phyloP scores from a whole-genome alignment of 768 basidiomycete species.

The Collybia sp. region DNA sequence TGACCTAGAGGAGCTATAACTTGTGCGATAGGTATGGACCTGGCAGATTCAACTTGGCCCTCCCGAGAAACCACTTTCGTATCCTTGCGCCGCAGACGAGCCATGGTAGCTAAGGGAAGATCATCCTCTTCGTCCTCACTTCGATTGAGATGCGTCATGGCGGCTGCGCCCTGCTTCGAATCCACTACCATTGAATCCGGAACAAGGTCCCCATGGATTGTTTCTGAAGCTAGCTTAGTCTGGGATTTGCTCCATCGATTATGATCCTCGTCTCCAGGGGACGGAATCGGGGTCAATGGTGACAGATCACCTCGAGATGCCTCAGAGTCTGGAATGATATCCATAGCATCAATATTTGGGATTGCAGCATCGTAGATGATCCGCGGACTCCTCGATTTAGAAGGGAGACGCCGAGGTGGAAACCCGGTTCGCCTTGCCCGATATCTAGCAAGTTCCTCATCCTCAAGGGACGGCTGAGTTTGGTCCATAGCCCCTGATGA shows the following conservation, averaged over 20 bases:
- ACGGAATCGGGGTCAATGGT: too few species aligned
- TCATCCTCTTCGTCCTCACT: constrained; percentile 34
- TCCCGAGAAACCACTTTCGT: background rate
- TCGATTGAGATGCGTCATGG: constrained; percentile 4
- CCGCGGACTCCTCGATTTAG: background rate
- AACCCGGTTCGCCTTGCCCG: too few species aligned
- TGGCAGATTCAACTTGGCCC: constrained; percentile 2
- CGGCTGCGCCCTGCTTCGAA: constrained; percentile 3
- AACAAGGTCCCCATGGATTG: background rate
- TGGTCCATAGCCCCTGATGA: constrained; percentile 10
- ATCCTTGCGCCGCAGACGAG: constrained; percentile 17
- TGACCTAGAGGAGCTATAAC: too few species aligned
- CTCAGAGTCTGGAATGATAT: constrained; percentile 64
- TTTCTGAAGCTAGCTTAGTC: constrained; percentile 2
- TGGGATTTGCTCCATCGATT: background rate
- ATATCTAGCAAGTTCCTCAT: background rate
- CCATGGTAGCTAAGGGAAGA: constrained; percentile 34
- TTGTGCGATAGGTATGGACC: background rate
- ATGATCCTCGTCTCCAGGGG: background rate
- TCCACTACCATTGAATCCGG: constrained; percentile 15
- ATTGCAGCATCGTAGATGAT: background rate
- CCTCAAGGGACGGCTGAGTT: constrained; percentile 15
- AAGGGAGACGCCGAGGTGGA: too few species aligned
- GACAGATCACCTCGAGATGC: constrained; percentile 29
- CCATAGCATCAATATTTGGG: constrained; percentile 27